These are phyloP conservation scores for Claviceps quebecensis DNA, from an alignment of 2,329 filamentous ascomycete genomes.

Conservation along the genomic window DNA sequence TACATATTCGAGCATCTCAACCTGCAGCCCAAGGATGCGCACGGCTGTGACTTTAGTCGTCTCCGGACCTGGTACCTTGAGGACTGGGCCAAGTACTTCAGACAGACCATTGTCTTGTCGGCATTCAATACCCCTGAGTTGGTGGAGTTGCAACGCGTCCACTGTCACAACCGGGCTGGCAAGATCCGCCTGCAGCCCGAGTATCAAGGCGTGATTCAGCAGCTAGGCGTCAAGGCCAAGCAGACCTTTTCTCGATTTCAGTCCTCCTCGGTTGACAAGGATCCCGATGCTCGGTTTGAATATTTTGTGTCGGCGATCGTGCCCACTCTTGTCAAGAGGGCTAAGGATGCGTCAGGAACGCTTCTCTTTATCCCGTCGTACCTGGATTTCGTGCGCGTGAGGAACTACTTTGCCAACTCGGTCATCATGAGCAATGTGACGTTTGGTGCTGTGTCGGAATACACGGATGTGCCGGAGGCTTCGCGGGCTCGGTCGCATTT, in stretches of 20 bases:
- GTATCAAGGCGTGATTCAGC: slow-evolving; percentile 59
- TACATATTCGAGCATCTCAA: slow-evolving; percentile 88
- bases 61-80: slow-evolving; percentile 91
- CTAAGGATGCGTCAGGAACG: slow-evolving; percentile 52
- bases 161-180: slow-evolving; percentile 70
- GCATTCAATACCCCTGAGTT: slow-evolving; percentile 82
- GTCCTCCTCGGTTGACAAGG: slow-evolving; percentile 50
- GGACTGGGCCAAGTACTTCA: slow-evolving; percentile 61
- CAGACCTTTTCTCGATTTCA: slow-evolving; percentile 89
- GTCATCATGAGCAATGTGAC: slow-evolving; percentile 34
- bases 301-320: slow-evolving; percentile 78
- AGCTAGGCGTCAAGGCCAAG: slow-evolving; percentile 55
- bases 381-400: slow-evolving; percentile 84
- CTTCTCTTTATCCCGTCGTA: slow-evolving; percentile 87
- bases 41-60: slow-evolving; percentile 86
- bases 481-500: slow-evolving; percentile 81
- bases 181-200: slow-evolving; percentile 58
- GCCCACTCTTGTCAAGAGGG: slow-evolving; percentile 55
- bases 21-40: slow-evolving; percentile 72
- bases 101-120: slow-evolving; percentile 73
- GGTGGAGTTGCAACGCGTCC: slow-evolving; percentile 59
- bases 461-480: slow-evolving; percentile 64
- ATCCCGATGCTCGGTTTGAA: slow-evolving; percentile 80
- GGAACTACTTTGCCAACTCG: slow-evolving; percentile 79
- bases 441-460: slow-evolving; percentile 77